phyloP scores from a whole-genome alignment of 768 basidiomycete genomes.

The Pluteus cervinus region DNA sequence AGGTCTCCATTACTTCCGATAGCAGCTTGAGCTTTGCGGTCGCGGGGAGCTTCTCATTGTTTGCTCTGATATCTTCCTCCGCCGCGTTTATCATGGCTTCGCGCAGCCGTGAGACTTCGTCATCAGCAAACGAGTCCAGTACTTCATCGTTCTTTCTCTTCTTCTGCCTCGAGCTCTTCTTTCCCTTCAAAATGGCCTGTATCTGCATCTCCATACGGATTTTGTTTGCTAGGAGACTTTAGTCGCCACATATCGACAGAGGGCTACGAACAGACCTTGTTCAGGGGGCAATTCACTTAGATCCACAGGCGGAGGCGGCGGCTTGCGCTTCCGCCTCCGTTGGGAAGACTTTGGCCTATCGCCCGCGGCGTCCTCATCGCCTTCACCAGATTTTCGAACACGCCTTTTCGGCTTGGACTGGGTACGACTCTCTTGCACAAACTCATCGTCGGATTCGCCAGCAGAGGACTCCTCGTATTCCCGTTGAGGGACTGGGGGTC shows the following conservation, averaged over 20 bases:
- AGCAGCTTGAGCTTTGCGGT: constrained; percentile 78
- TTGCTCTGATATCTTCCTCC: constrained; percentile 76
- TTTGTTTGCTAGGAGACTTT: constrained; percentile 55
- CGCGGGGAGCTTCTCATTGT: constrained; percentile 76
- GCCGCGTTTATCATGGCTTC: constrained; percentile 86
- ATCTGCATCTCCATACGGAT: constrained; percentile 76
- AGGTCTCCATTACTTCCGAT: constrained; percentile 85
- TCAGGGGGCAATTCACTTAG: constrained; percentile 68
- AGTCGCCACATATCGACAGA: constrained; percentile 1
- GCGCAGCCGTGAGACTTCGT: constrained; percentile 84
- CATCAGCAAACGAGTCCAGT: constrained; percentile 83
- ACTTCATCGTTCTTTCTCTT: constrained; percentile 75
- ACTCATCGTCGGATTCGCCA: constrained; percentile 44
- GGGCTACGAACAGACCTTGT: constrained; percentile 53
- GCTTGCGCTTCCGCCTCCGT: constrained; percentile 53
- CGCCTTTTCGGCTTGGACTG: constrained; percentile 19
- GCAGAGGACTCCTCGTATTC: constrained; percentile 50
- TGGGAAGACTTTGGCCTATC: constrained; percentile 24
- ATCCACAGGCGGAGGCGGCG: constrained; percentile 58
- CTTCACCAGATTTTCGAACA: too few species aligned
- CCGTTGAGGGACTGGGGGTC: constrained; percentile 20
- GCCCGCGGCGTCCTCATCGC: constrained; percentile 23
- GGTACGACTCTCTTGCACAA: constrained; percentile 30
- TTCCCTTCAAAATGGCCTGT: constrained; percentile 81
- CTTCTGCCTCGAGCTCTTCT: constrained; percentile 66